Conservation (phyloP, 2,329 filamentous ascomycete species). For the Hirsutella thompsonii region DNA sequence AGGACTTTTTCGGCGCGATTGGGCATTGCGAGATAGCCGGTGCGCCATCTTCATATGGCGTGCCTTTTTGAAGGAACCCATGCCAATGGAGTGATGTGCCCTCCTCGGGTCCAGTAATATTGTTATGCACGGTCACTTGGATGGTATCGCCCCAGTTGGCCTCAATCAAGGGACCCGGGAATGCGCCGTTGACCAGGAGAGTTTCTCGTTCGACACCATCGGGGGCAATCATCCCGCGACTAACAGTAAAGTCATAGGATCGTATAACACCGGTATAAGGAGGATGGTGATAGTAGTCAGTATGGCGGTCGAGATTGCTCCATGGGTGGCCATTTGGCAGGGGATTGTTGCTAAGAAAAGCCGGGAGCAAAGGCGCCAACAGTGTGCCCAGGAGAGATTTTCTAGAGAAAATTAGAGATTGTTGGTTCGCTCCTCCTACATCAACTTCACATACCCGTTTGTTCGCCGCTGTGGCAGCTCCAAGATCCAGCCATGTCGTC, state of each 20-base stretch:
- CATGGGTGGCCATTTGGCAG: no score
- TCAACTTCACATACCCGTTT: no score
- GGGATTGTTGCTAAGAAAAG: not conserved
- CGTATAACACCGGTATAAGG: slow-evolving; percentile 42
- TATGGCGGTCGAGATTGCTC: slow-evolving; percentile 10
- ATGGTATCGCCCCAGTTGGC: slow-evolving; percentile 51
- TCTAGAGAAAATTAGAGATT: no score
- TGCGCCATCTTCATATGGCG: slow-evolving; percentile 39
- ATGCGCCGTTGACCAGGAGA: slow-evolving; percentile 52
- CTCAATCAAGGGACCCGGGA: slow-evolving; percentile 53
- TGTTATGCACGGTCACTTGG: slow-evolving; percentile 57
- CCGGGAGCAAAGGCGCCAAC: not conserved
- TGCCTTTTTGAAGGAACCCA: slow-evolving; percentile 34
- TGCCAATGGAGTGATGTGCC: slow-evolving; percentile 41
- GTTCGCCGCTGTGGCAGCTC: no score
- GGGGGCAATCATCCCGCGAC: slow-evolving; percentile 34
- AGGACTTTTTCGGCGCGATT: slow-evolving; percentile 44
- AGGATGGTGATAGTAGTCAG: slow-evolving; percentile 34
- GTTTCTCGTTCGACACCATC: slow-evolving; percentile 41
- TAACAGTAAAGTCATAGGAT: slow-evolving; percentile 40
- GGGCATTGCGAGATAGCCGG: slow-evolving; percentile 49
- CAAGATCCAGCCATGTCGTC: no score
- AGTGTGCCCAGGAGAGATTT: no score
- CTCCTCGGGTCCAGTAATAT: slow-evolving; percentile 37
- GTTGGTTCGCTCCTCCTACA: no score